Conservation (phyloP, 495 filamentous ascomycete species). For the Trichoderma parareesei region DNA sequence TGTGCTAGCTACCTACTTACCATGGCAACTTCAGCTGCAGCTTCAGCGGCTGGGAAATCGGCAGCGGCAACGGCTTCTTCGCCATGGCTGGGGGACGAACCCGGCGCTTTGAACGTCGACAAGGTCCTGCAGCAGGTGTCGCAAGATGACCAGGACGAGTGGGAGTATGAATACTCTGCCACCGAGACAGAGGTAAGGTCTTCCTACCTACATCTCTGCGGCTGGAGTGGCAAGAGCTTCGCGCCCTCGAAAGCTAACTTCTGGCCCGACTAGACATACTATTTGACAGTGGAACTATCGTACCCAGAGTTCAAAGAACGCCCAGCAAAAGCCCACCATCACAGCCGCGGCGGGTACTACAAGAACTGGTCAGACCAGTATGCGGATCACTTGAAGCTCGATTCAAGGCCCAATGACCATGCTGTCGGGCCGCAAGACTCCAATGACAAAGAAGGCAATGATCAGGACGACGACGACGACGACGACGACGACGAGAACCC, state of each 20-base stretch:
- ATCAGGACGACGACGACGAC: conserved; percentile 20
- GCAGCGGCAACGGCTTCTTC: not conserved
- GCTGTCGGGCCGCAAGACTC: conserved; percentile 16
- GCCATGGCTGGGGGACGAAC: not conserved
- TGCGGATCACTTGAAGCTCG: conserved; percentile 17
- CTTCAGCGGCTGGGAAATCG: not conserved
- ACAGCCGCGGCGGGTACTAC: conserved; percentile 25
- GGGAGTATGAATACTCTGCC: conserved; percentile 51
- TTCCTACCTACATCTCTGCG: not conserved
- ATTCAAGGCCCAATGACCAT: conserved; percentile 12
- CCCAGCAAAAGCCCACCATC: conserved; percentile 22
- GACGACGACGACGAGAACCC: conserved; percentile 25
- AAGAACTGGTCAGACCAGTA: conserved; percentile 28
- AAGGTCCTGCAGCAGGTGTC: not conserved
- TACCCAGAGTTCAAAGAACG: conserved; percentile 37
- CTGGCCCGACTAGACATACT: conserved; percentile 37
- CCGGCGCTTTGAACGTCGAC: not conserved
- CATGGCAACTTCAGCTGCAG: not conserved
- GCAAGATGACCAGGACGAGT: conserved; percentile 39
- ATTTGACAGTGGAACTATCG: conserved; percentile 48
- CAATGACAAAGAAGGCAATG: conserved; percentile 15
- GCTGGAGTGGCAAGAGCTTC: not conserved
- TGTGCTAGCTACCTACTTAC: not conserved
- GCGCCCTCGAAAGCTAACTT: not conserved
- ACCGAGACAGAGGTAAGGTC: conserved; percentile 43